Evolutionary conservation across 345 rosid species (phyloP), one percentile per base, ranked within the genome.

Genomic region (Dipteronia sinensis): DNA sequence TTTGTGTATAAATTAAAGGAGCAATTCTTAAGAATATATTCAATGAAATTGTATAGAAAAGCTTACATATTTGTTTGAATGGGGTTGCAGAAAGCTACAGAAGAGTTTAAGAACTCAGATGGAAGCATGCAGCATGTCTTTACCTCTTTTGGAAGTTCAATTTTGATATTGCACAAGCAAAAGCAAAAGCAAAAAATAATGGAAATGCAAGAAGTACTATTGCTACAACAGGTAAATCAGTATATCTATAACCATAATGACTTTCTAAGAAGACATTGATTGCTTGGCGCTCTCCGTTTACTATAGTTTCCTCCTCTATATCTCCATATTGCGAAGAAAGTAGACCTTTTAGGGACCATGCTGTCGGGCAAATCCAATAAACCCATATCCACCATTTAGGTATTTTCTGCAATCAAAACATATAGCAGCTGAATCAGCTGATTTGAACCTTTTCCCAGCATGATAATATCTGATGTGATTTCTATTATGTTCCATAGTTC

Each of bases 301-400:
- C 87, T 20, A 68, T 67, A 1, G 83, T 75, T 25, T 80, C 80
- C 22, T 71, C 7, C 13, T 66, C 29, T 55, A 78, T 73, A 71
- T 89, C 87, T 68, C 87, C 92, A 10, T 85, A 89, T 65, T 81
- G 90, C 8, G 90, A 82, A 55, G 83, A 61, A 0, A 89, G 62
- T 1, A 89, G 20, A 46, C 80, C 87, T 73, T 78, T 85, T 23
- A 89, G 61, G 6, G 88, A 72, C 90, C 88, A 85, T 10, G 84
- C 15, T 0, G 80, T 64, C 25, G 87, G 90, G 69, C 77, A 83
- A 10, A 86, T 77, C 87, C 87, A 85, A 16, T 84, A 85, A 19
- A 56, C 46, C 89, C 90, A 84, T 2, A 55, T 51, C 92, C 89
- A 89, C 92, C 90, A 87, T 29, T 72, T 81, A 13, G 90, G 88